Conservation (phyloP, 495 filamentous ascomycete species). For the Glonium stellatum region DNA sequence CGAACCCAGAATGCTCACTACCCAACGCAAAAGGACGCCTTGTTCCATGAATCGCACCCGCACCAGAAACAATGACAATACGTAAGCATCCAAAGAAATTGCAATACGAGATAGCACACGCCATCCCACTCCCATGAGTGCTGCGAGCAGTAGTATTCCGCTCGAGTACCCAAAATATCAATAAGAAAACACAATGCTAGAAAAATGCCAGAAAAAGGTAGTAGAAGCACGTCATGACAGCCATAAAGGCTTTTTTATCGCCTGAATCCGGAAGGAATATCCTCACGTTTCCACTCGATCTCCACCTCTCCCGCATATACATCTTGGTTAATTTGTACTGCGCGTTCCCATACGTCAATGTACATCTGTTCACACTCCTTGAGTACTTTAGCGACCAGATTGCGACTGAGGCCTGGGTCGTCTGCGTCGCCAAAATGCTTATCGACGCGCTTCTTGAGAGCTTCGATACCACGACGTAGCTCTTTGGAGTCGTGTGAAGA, state of each 20-base stretch:
- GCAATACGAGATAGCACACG: neutral
- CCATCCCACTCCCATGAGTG: too few species aligned
- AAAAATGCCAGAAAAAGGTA: too few species aligned
- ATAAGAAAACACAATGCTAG: too few species aligned
- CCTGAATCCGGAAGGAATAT: conserved; percentile 16
- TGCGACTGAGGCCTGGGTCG: conserved; percentile 58
- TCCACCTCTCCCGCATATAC: conserved; percentile 62
- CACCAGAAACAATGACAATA: neutral
- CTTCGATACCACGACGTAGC: conserved; percentile 74
- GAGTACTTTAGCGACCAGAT: conserved; percentile 70
- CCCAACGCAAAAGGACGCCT: neutral
- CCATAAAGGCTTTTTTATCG: neutral
- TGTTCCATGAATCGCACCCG: neutral
- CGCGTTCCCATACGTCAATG: conserved; percentile 62
- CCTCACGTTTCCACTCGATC: conserved; percentile 39
- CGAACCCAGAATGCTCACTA: too few species aligned
- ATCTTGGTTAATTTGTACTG: conserved; percentile 53
- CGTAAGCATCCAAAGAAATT: neutral
- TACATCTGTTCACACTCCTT: conserved; percentile 76
- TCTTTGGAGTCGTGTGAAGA: conserved; percentile 73
- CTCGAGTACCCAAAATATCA: too few species aligned
- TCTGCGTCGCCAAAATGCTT: conserved; percentile 93
- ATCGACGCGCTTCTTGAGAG: conserved; percentile 80
- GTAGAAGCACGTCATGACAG: neutral
- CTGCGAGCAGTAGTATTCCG: too few species aligned